Base-by-base conservation (phyloP, 2,329 filamentous ascomycete genomes). In the Emergomyces orientalis region DNA sequence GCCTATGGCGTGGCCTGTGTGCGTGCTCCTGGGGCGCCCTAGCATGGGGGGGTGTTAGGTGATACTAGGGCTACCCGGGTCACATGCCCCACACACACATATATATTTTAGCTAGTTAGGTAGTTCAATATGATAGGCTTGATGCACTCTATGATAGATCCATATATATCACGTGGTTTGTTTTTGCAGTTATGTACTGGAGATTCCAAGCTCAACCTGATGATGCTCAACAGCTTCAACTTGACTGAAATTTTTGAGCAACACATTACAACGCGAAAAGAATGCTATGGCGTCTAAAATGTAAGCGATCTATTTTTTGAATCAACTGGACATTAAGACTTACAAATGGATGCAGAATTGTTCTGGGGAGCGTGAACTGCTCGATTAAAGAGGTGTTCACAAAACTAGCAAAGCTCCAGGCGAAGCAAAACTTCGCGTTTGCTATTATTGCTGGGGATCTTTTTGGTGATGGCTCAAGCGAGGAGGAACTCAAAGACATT, bases 351-450 rank as follows among this genome's bases (percentile, higher is more conserved):
- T 61, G 19, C 65, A 86, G 77, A 60, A 69, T 94, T 69, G 90
- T 97, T 47, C 79, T 96, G 65, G 94, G 94, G 63, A 86, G 86
- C 72, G 82, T 96, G 67, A 88, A 91, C 72, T 93, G 93, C 70
- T 86, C 89, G 71, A 82, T 97, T 60, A 81, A 84, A 66, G 76
- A 86, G 14, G 86, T 89, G 11, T 90, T 99, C 73, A 81, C 84
- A 64, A 99, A 97, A 76, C 79, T 97, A 25, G 81, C 86, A 9
- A 84, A 85, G 11, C 80, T 97, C 2, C 92, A 97, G 69, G 79
- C 86, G 43, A 97, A 97, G 77, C 94, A 97, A 72, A 83, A 82
- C 71, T 97, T 99, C 74, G 82, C 89, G 17, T 88, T 97, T 69
- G 91, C 90, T 19, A 86, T 99, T 62, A 79, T 96, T 39, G 85